Conservation (phyloP, 371 early-diverging fungal species). For the Gilbertella persicaria region DNA sequence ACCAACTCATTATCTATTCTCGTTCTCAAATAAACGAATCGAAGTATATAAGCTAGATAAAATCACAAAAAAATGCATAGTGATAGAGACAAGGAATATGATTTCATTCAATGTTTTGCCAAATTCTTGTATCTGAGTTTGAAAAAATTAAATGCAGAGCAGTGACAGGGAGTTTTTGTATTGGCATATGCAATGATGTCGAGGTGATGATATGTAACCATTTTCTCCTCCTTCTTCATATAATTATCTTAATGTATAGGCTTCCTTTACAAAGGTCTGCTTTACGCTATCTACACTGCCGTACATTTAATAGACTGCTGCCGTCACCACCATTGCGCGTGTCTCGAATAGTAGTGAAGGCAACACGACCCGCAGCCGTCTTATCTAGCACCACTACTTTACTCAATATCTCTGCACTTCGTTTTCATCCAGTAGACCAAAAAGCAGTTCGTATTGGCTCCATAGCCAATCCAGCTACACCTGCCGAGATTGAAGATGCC, state of each 20-base stretch:
- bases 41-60: no score
- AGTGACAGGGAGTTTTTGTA: no score
- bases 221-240: not conserved
- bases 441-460: constrained; percentile 11
- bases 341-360: no score
- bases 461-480: constrained; percentile 15
- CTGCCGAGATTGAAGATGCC: constrained; percentile 32
- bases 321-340: not conserved
- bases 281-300: not conserved
- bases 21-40: no score
- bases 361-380: not conserved
- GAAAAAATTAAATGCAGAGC: no score
- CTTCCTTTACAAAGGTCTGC: constrained; percentile 1
- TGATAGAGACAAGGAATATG: no score
- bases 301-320: not conserved
- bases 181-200: no score
- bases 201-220: not conserved
- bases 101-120: no score
- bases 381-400: not conserved
- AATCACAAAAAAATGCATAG: no score
- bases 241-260: not conserved
- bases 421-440: not conserved
- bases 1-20: no score
- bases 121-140: no score
- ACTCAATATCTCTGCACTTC: not conserved